Conservation (phyloP, 805 yeast genomes). For the Candida corydali region DNA sequence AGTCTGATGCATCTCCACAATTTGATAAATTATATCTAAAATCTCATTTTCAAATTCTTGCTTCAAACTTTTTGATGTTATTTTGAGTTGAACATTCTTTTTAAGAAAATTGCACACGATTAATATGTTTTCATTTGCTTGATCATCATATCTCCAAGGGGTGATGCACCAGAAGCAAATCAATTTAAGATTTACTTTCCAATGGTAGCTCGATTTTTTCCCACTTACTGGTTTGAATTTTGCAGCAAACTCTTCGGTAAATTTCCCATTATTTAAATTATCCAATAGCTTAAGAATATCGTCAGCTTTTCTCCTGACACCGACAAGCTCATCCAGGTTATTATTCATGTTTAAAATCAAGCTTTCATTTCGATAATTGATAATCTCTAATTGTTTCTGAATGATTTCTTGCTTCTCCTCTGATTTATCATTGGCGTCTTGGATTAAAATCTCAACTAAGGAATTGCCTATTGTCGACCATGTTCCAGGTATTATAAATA, state of each 20-base stretch:
- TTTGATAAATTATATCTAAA: slow-evolving; percentile 33
- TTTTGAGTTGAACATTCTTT: slow-evolving; percentile 26
- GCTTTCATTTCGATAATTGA: slow-evolving; percentile 68
- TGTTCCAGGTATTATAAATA: slow-evolving; percentile 58
- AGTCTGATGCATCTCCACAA: slow-evolving; percentile 21
- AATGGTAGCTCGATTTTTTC: slow-evolving; percentile 11
- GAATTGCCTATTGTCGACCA: slow-evolving; percentile 55
- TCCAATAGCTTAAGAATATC: slow-evolving; percentile 32
- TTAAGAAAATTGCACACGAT: slow-evolving; percentile 45
- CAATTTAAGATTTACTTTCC: slow-evolving; percentile 34
- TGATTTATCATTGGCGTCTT: slow-evolving; percentile 13
- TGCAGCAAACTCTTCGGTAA: slow-evolving; percentile 25
- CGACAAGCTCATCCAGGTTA: background rate
- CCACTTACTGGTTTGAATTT: slow-evolving; percentile 20
- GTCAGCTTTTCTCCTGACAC: slow-evolving; percentile 19
- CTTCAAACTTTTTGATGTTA: slow-evolving; percentile 24
- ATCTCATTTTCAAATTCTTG: slow-evolving; percentile 44
- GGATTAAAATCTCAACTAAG: slow-evolving; percentile 36
- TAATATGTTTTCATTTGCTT: slow-evolving; percentile 27
- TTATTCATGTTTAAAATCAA: slow-evolving; percentile 48
- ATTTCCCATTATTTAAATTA: slow-evolving; percentile 31
- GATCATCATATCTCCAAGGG: slow-evolving; percentile 27
- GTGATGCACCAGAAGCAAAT: slow-evolving; percentile 40
- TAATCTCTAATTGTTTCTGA: slow-evolving; percentile 51
- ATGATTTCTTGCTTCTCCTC: slow-evolving; percentile 25